Evolutionary conservation across 495 filamentous ascomycete genomes (phyloP).

Genomic region (Penicillium silybi): DNA sequence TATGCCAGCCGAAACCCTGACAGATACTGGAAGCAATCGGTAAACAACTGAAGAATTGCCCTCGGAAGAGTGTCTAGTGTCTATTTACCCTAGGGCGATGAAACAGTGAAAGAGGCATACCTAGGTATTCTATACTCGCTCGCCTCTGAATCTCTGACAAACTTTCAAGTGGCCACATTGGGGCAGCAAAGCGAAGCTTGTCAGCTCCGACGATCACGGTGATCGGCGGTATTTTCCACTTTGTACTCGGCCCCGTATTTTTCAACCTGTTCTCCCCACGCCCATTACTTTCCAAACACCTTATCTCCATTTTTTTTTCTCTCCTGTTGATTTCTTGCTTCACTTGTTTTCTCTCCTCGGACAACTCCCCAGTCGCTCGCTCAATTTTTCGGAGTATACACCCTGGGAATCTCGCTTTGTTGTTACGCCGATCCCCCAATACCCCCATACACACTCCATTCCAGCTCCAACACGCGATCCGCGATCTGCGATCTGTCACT

Average conservation of each 20-base stretch:
- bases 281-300: constrained; percentile 1
- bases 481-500: constrained; percentile 5
- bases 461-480: background rate
- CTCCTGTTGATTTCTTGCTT: background rate
- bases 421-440: constrained; percentile 3
- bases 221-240: constrained; percentile 15
- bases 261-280: constrained; percentile 21
- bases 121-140: no score
- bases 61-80: background rate
- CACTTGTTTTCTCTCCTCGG: background rate
- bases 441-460: background rate
- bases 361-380: constrained; percentile 20
- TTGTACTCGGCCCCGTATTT: constrained; percentile 3
- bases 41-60: background rate
- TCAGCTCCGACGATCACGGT: constrained; percentile 5
- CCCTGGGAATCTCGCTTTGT: constrained; percentile 6
- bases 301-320: constrained; percentile 9
- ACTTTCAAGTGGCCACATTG: background rate
- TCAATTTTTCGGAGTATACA: constrained; percentile 20
- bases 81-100: background rate
- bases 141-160: no score
- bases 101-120: no score
- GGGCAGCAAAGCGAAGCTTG: constrained; percentile 5
- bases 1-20: background rate
- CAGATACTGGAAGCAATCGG: background rate